phyloP scores from a whole-genome alignment of 371 early-diverging fungal species.

The Syncephalastrum sp. region DNA sequence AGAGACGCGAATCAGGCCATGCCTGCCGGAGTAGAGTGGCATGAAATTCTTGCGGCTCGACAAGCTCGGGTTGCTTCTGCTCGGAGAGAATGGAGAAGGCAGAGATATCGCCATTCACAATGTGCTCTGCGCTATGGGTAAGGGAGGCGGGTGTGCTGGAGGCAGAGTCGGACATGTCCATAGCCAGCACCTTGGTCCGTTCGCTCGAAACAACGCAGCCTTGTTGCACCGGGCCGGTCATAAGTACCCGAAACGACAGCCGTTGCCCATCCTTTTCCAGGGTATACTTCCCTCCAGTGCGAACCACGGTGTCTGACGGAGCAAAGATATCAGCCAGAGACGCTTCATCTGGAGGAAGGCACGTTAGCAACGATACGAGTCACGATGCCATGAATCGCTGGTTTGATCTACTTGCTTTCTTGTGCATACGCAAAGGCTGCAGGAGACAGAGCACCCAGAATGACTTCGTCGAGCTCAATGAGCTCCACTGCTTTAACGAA shows the following conservation, averaged over 20 bases:
- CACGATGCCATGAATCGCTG: neutral
- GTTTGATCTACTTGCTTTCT: constrained; percentile 42
- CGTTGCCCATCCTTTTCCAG: constrained; percentile 14
- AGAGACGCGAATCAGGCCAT: constrained; percentile 52
- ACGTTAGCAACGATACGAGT: neutral
- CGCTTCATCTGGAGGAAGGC: constrained; percentile 17
- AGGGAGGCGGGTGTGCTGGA: constrained; percentile 36
- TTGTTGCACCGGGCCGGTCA: constrained; percentile 69
- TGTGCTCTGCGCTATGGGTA: constrained; percentile 33
- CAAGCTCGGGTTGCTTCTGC: constrained; percentile 18
- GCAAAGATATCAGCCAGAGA: constrained; percentile 18
- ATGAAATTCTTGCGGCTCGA: constrained; percentile 35
- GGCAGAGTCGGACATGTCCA: constrained; percentile 19
- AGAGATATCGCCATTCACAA: constrained; percentile 1
- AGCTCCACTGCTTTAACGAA: constrained; percentile 45
- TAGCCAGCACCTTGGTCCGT: constrained; percentile 28
- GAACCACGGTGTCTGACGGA: constrained; percentile 35
- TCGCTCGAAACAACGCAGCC: constrained; percentile 49
- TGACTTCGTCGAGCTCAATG: constrained; percentile 63
- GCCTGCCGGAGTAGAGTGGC: constrained; percentile 34
- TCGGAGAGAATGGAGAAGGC: constrained; percentile 19
- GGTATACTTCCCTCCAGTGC: constrained; percentile 37
- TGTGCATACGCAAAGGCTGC: constrained; percentile 55
- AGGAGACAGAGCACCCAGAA: constrained; percentile 60
- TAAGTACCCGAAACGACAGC: constrained; percentile 42